Evolutionary conservation across 1,284 basidiomycete genomes (phyloP), one percentile per base, ranked within the genome.

Genomic region (Gymnopus androsaceus): DNA sequence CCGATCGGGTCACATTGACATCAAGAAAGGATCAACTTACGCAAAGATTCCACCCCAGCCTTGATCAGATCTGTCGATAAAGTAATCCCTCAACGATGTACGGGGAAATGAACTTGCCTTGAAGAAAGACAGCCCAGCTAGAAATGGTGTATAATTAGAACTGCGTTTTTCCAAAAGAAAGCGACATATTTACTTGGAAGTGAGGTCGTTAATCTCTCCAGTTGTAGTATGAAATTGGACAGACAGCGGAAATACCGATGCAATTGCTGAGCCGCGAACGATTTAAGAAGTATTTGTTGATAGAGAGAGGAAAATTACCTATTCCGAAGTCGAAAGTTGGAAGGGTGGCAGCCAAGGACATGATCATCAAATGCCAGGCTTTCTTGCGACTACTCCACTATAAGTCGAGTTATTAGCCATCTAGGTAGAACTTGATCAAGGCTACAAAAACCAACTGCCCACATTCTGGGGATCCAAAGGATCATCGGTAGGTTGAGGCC

Each of bases 251-350:
- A 87, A 88, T 28, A 88, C 78, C 3, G 73, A 68, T 7, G 83
- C 80, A 60, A 85, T 84, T 59, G 81, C 82, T 83, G 30, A 33
- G 31, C 6, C 6, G 31, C 14, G 6, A 6, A 33, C 31, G 31
- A 6, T 33, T 7, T 33, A 7, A 14, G 6, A 33, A 33, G 31
- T 33, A 33, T 6, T 33, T 14, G 9, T 17, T 11, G n/a, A 5
- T 37, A 40, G 21, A 36, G 15, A 8, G 11, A 27, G n/a, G 21
- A 55, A 14, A 61, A 75, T 53, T 27, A 83, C 85, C 84, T 58
- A 85, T 84, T 0, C 80, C 84, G 9, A 84, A 85, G 61, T 85
- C 82, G 59, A 87, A 87, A 62, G 87, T 85, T 0, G 85, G 85
- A 12, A 87, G 79, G 36, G 87, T 80, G 3, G 85, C 82, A 4